A percentile compares a stretch with the other conserved stretches of the same genome.
These are phyloP conservation scores for Priceomyces carsonii DNA, from an alignment of 805 yeast genomes.

Conservation along the genomic window DNA sequence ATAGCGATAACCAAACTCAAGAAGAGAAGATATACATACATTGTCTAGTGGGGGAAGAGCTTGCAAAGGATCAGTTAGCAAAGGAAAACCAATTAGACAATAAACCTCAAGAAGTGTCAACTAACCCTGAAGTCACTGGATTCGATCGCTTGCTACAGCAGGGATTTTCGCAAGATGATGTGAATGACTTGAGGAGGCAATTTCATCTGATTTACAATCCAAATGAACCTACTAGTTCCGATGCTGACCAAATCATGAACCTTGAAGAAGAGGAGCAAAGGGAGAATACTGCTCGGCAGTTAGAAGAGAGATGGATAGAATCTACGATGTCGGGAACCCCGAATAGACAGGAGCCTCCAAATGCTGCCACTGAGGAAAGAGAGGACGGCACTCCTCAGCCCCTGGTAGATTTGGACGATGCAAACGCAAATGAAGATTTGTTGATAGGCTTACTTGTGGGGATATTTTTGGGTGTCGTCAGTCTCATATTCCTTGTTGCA, in stretches of 20 bases:
- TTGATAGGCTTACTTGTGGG: constrained; percentile 74
- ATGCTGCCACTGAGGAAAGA: constrained; percentile 10
- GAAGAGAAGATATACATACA: constrained; percentile 61
- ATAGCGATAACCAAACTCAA: constrained; percentile 3
- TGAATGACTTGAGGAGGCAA: constrained; percentile 69
- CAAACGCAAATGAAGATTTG: constrained; percentile 57
- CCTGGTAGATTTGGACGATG: constrained; percentile 30
- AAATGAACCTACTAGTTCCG: constrained; percentile 20
- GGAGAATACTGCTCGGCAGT: constrained; percentile 48
- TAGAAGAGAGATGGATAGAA: constrained; percentile 90
- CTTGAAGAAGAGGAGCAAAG: constrained; percentile 44
- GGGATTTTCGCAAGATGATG: constrained; percentile 81
- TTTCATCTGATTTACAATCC: constrained; percentile 68
- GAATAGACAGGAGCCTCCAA: constrained; percentile 18
- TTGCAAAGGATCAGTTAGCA: constrained; percentile 54
- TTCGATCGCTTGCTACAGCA: constrained; percentile 81
- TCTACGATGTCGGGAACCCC: constrained; percentile 61
- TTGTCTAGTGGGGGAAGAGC: constrained; percentile 72
- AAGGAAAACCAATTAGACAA: constrained; percentile 62
- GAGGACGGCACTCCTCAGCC: constrained; percentile 17
- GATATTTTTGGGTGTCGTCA: constrained; percentile 70
- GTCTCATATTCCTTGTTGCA: constrained; percentile 57
- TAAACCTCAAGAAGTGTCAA: constrained; percentile 47
- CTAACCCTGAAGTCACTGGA: constrained; percentile 72
- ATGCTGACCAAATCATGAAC: constrained; percentile 30